Evolutionary conservation across 176 grass and related monocot species (phyloP), one percentile per base, ranked within the genome.

Genomic region (Chloris gayana): DNA sequence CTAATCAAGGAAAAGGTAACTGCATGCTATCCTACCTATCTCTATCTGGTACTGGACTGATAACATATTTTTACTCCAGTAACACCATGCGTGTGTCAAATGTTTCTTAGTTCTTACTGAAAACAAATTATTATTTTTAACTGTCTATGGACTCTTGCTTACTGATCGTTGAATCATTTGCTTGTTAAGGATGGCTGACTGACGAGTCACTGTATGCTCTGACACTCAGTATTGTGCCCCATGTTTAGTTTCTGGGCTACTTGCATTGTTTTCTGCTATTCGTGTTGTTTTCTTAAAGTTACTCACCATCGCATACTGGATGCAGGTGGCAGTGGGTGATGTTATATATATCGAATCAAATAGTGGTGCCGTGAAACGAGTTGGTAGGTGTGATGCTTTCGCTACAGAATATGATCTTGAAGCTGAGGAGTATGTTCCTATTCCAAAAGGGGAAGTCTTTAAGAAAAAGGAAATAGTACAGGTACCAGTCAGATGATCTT

Each of bases 381-480:
- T 99, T 8, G 96, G 96, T 82, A 91, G 96, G 89, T 99, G 96
- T 86, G 96, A 95, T 95, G 80, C 96, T 87, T 99, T 95, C 84
- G 96, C 92, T 75, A 99, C 96, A 64, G 92, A 99, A 87, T 99
- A 84, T 24, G 96, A 99, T 89, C 92, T 99, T 76, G 96, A 99
- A 85, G 96, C 96, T 39, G 93, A 99, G 63, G 96, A 99, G 76
- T 99, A 99, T 88, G 96, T 99, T 64, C 96, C 92, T 33, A 93
- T 99, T 75, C 96, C 96, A 39, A 99, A 99, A 93, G 96, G 92
- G 21, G 96, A 99, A 75, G 96, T 99, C 59, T 88, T 88, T 69
- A 99, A 99, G 86, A 98, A 91, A 91, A 99, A 99, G 39, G 96
- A 99, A 81, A 88, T 99, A 46, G 92, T 95, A 15, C 96, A 99